Conservation (phyloP, 176 grass and related monocot species). For the barley (Hordeum vulgare) region MorexV3_pseudomolecules_assembly NC_058524.1:303369656-303370155, state of each 20-base stretch:
- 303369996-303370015: background rate
- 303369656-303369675: background rate
- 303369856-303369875: conserved; percentile 53
- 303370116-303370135: conserved; percentile 73
- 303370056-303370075: conserved; percentile 60
- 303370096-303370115: conserved; percentile 73
- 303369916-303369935: conserved; percentile 68
- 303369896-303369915: conserved; percentile 58
- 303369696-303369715: conserved; percentile 57
- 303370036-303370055: conserved; percentile 13
- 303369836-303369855: conserved; percentile 58
- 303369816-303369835: conserved; percentile 33
- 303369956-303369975: background rate
- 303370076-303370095: conserved; percentile 73
- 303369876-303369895: conserved; percentile 45
- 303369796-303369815: conserved; percentile 54
- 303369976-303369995: background rate
- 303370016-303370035: background rate
- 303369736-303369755: conserved; percentile 71
- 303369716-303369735: conserved; percentile 72
- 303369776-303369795: conserved; percentile 71
- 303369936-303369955: conserved; percentile 84
- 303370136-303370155: background rate
- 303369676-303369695: conserved; percentile 26
- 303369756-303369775: conserved; percentile 75